Base-by-base conservation (phyloP, 805 yeast species). In the Wickerhamomyces xylosicus region DNA sequence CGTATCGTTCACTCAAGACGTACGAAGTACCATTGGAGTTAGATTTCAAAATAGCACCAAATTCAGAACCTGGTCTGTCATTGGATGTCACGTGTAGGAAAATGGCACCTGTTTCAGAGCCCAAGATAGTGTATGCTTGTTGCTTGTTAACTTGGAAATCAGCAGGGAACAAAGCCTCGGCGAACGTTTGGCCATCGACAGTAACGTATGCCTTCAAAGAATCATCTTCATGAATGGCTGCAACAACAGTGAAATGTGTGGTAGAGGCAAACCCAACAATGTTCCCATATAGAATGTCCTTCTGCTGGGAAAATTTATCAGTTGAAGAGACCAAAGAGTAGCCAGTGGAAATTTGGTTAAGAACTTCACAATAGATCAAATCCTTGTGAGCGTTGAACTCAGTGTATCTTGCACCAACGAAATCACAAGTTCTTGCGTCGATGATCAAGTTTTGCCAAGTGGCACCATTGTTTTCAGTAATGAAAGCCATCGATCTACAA, bases 21-120 rank as follows among this genome's bases (percentile, higher is more conserved):
- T 84, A 89, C 3, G 84, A 75, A 0, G 97, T 86, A 44, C 98
- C 98, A 50, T 87, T 85, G 15, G 83, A 83, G 57, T 90, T 89
- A 1, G 95, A 85, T 53, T 90, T 90, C 52, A 92, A 66, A 17
- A 92, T 63, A 0, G 85, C 67, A 8, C 98, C 98, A 57, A 56
- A 79, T 51, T 85, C 92, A 5, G 62, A 52, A 10, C 71, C 76
- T 1, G 50, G 36, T 6, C 63, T 66, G 18, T 62, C 57, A 48
- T 67, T 67, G 0, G 87, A 79, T 3, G 95, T 83, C 9, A 87
- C 82, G 56, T 86, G 97, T 61, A 92, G 55, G 57, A 87, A 82
- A 5, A 92, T 65, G 1, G 95, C 75, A 28, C 81, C 74, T 0
- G 85, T 69, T 19, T 71, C 72, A 0, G 94, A 76, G 22, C 85